A percentile compares a stretch with the other conserved stretches of the same genome.
Evolutionary conservation across 176 grass and related monocot species (phyloP).

Genomic region (Secale cereale): DNA sequence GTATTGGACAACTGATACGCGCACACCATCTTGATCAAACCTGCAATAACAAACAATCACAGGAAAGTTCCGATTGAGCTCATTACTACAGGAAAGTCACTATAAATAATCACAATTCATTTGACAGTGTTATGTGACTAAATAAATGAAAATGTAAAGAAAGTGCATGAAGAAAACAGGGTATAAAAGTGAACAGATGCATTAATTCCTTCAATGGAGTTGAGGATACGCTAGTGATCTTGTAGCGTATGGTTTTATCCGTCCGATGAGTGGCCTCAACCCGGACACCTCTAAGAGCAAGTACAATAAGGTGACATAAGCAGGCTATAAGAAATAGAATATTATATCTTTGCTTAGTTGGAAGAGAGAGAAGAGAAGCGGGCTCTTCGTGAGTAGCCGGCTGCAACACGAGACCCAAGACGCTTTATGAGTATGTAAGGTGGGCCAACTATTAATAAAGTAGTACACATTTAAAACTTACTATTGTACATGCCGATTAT

Average conservation of each 20-base stretch:
- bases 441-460: too few relatives aligned
- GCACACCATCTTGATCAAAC: constrained; percentile 53
- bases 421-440: too few relatives aligned
- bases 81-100: too few relatives aligned
- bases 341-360: too few relatives aligned
- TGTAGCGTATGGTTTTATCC: constrained; percentile 49
- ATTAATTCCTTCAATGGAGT: constrained; percentile 40
- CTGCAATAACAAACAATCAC: constrained; percentile 25
- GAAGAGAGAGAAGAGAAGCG: too few relatives aligned
- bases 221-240: constrained; percentile 52
- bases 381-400: too few relatives aligned
- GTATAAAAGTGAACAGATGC: constrained; percentile 13
- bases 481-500: too few relatives aligned
- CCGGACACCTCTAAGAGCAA: constrained; percentile 50
- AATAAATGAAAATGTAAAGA: not conserved
- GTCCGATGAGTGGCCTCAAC: constrained; percentile 53
- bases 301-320: too few relatives aligned
- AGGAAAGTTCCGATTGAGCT: too few relatives aligned
- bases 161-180: not conserved
- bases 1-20: constrained; percentile 57
- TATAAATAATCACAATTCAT: not conserved
- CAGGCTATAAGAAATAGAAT: too few relatives aligned
- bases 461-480: too few relatives aligned
- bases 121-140: not conserved
- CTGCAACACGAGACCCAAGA: too few relatives aligned